Conservation (phyloP, 495 filamentous ascomycete genomes). For the Tuber calosporum region DNA sequence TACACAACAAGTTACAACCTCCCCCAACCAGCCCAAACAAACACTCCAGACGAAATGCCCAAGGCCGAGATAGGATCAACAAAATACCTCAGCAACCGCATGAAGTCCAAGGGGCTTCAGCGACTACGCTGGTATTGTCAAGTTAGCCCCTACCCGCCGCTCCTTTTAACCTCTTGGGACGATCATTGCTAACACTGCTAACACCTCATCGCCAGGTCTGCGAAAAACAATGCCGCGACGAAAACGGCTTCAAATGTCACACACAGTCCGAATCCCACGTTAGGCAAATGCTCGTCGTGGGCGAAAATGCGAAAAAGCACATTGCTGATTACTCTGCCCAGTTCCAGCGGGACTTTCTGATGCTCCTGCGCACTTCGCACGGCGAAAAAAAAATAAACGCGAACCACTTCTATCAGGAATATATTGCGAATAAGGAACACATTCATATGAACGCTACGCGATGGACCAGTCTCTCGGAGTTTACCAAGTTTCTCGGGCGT, state of each 20-base stretch:
- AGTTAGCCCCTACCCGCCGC: background rate
- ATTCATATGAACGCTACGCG: slow-evolving; percentile 88
- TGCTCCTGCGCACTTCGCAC: slow-evolving; percentile 66
- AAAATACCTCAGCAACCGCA: slow-evolving; percentile 79
- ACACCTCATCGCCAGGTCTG: slow-evolving; percentile 23
- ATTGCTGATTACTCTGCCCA: slow-evolving; percentile 69
- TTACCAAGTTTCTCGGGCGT: slow-evolving; percentile 71
- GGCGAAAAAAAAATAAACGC: slow-evolving; percentile 76
- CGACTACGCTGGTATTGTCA: slow-evolving; percentile 83
- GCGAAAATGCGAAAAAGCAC: slow-evolving; percentile 69
- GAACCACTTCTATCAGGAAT: slow-evolving; percentile 90
- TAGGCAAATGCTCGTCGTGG: slow-evolving; percentile 74
- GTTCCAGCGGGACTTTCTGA: slow-evolving; percentile 74
- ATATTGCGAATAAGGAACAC: slow-evolving; percentile 73
- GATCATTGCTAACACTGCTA: background rate
- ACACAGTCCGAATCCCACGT: slow-evolving; percentile 74
- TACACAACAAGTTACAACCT: no score
- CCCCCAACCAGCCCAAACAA: background rate
- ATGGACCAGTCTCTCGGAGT: slow-evolving; percentile 79
- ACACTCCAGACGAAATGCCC: slow-evolving; percentile 54
- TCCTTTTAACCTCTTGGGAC: background rate
- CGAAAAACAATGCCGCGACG: slow-evolving; percentile 51
- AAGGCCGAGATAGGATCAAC: slow-evolving; percentile 82
- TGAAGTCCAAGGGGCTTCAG: slow-evolving; percentile 83
- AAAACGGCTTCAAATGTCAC: slow-evolving; percentile 75